Evolutionary conservation across 257 asterid genomes (phyloP).

Genomic region (Marsdenia floribunda): DNA sequence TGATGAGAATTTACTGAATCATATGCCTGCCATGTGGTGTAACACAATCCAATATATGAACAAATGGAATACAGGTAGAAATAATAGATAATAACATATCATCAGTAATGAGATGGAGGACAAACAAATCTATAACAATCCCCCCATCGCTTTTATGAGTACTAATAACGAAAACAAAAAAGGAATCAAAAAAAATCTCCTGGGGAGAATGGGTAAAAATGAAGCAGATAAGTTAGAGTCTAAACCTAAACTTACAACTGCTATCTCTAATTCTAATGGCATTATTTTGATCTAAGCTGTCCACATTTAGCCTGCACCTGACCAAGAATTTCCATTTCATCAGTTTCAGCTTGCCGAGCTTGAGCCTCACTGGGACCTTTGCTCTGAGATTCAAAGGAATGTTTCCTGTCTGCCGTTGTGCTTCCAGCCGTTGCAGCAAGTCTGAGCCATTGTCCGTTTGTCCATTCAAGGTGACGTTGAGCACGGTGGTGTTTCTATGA

Average conservation of each 20-base stretch:
- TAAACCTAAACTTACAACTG: slow-evolving; percentile 67
- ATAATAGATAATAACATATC: neutral
- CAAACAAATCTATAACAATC: slow-evolving; percentile 15
- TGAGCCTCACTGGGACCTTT: slow-evolving; percentile 74
- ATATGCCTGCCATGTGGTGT: neutral
- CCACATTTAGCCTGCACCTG: slow-evolving; percentile 61
- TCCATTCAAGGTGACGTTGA: slow-evolving; percentile 55
- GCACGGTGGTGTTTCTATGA: slow-evolving; percentile 73
- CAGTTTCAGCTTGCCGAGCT: slow-evolving; percentile 67
- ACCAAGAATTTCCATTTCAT: slow-evolving; percentile 90
- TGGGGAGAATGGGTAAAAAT: neutral
- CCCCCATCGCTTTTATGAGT: slow-evolving; percentile 10
- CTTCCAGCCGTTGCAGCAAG: slow-evolving; percentile 51
- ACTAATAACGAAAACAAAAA: neutral
- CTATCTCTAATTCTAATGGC: slow-evolving; percentile 56
- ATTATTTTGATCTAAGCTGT: slow-evolving; percentile 45
- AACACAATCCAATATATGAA: slow-evolving; percentile 5
- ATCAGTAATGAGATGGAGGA: neutral
- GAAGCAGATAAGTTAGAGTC: slow-evolving; percentile 41
- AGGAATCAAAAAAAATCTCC: slow-evolving; percentile 6
- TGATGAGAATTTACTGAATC: neutral
- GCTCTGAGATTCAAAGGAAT: slow-evolving; percentile 53
- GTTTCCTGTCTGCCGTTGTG: slow-evolving; percentile 64
- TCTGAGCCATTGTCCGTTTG: slow-evolving; percentile 53
- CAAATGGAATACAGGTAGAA: slow-evolving; percentile 5